Conservation (phyloP, 2,329 filamentous ascomycete genomes). For the Sodiomyces alkalinus region DNA sequence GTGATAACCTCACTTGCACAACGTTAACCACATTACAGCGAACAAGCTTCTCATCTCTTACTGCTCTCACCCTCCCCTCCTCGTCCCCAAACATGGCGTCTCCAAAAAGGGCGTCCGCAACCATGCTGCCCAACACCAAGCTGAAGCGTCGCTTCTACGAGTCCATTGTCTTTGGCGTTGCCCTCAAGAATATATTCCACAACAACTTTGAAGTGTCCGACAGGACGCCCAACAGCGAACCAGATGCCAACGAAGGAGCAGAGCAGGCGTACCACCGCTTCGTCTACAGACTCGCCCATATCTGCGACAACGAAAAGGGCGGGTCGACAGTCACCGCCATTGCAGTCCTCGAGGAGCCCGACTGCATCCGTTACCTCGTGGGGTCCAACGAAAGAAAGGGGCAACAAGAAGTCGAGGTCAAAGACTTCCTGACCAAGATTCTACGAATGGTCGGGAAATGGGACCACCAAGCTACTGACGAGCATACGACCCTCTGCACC, state of each 20-base stretch:
- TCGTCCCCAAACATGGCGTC: too few species aligned
- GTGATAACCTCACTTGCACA: too few species aligned
- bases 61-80: too few species aligned
- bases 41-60: too few species aligned
- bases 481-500: too few species aligned
- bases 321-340: slow-evolving; percentile 16
- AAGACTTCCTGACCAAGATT: slow-evolving; percentile 1
- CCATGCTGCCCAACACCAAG: not conserved
- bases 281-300: slow-evolving; percentile 15
- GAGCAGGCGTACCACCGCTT: slow-evolving; percentile 13
- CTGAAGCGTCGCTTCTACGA: slow-evolving; percentile 13
- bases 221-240: not conserved
- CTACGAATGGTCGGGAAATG: too few species aligned
- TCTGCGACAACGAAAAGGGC: slow-evolving; percentile 14
- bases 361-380: slow-evolving; percentile 15
- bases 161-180: slow-evolving; percentile 12
- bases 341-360: slow-evolving; percentile 13
- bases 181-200: slow-evolving; percentile 9
- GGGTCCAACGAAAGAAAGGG: slow-evolving; percentile 13
- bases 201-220: not conserved
- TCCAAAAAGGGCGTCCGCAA: too few species aligned
- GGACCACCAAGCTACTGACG: not conserved
- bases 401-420: not conserved
- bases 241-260: slow-evolving; percentile 2
- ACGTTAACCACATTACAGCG: too few species aligned